Base-by-base conservation (phyloP, 208 protist species). In the Tritrichomonas foetus region DNA sequence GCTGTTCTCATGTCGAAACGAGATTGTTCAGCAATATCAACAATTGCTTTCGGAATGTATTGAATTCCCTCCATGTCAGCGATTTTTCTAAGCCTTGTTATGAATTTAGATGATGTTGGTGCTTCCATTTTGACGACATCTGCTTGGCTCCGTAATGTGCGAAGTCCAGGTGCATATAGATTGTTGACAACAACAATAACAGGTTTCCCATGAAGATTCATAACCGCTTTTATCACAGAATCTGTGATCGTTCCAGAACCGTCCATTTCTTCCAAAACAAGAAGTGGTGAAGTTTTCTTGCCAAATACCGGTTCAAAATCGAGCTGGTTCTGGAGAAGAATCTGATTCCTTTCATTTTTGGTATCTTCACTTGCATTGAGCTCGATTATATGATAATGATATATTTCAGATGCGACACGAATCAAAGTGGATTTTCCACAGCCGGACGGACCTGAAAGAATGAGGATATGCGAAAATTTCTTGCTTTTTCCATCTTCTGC, bases 231-330 rank as follows among this genome's bases (percentile, higher is more conserved):
- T n/a, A 89, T 25, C 0, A 89, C 78, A 57, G 47, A 27, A 16
- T 89, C 78, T 11, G 3, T 89, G 27, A 89, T 89, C 39, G 78
- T 89, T 89, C 78, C 78, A 57, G 72, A 50, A 36, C 89, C 89
- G 72, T 93, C 89, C 9, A 93, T 44, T 72, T 93, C 89, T 53
- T 93, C 89, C 39, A 93, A 30, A 66, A 93, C 57, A 47, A 93
- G 9, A 3, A 93, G 27, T 53, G 89, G 55, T 74, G 22, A 27
- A 1, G 55, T 64, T 57, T 72, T 47, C 20, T 64, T 44, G 50
- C 89, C 55, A 66, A 93, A 93, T 33, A 93, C 57, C 0, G 89
- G 89, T 66, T 93, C 3, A n/a, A 93, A 93, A 25, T 93, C 33
- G 49, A 93, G 89, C 33, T 55, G 39, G 27, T 69, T 72, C 72